Base-by-base conservation (phyloP, 768 basidiomycete species). In the Suillus cothurnatus region DNA sequence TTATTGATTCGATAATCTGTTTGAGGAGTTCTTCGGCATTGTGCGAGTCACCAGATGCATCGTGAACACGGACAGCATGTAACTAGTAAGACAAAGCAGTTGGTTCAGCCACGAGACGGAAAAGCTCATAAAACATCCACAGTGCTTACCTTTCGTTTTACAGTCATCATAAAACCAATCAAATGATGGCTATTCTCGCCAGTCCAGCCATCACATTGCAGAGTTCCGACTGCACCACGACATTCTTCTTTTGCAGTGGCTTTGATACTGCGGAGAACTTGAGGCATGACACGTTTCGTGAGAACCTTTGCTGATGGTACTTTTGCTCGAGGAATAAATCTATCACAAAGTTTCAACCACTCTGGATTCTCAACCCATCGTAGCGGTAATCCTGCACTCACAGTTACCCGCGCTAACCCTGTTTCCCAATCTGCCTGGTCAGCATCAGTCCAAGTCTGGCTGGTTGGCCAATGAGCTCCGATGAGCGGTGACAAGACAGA, bases 361-460 rank as follows among this genome's bases (percentile, higher is more conserved):
- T 77, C 77, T 1, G 74, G 73, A 68, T 80, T 80, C n/a, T 77
- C 74, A 19, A 80, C 74, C 78, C 78, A 82, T 4, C 70, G 70
- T 0, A 81, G 70, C 15, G 79, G 69, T 21, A 81, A 69, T 0
- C 73, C 74, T 39, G 71, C 73, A 15, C 78, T 74, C 14, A 76
- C 77, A 41, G 77, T 80, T 1, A 80, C 36, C 8, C 68, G 28
- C 6, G 66, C 68, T 50, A 80, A 23, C 9, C 39, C 39, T n/a
- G 31, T 9, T 34, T 64, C 63, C 53, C 38, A 64, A 41, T 47
- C 38, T n/a, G 26, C 41, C 6, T 64, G 63, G 17, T 64, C 39
- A 34, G 56, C 26, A 17, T 38, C 19, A 4, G 63, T 59, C 63
- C 63, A 64, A 26, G 38, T 26, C 26, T 50, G 47, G 32, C 28